Evolutionary conservation across 108 stramenopile species (phyloP), one percentile per base, ranked within the genome.

Genomic region (Fistulifera pelliculosa): DNA sequence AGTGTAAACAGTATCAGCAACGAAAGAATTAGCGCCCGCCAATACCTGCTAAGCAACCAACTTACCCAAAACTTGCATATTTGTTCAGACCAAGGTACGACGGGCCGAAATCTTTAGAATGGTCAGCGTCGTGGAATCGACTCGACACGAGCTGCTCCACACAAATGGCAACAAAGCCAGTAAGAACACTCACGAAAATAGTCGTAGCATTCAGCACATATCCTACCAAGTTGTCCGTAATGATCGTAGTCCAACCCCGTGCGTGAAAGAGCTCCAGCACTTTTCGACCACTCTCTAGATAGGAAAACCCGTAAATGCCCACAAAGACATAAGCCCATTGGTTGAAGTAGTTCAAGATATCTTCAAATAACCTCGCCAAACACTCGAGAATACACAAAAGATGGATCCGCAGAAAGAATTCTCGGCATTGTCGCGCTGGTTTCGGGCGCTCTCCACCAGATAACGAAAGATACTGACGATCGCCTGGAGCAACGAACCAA

Each of bases 271-370:
- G 68, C 44, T 80, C 68, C 10, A 81, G 62, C 17, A 81, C 90
- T 21, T 56, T 55, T 35, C 56, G 55, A 25, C 87, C 89, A 51
- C 80, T 71, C 21, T 82, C 76, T 54, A 76, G 52, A 54, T 82
- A 94, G 19, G 66, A 65, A 40, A 77, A 76, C 1, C 83, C 87
- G 58, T 94, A 85, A 3, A 94, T 56, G 15, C 85, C 93, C 38
- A 86, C 75, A 42, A 74, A 84, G 16, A 77, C 56, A 49, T 56
- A 65, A 11, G 83, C 83, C 84, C 88, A 85, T 41, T 80, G 79
- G 55, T 81, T 81, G 42, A 83, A 76, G 51, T 78, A 76, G 27
- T 78, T 77, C 21, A 87, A 68, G 14, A 81, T 62, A 45, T 71
- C 75, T 56, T 80, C 73, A 38, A 80, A 38, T 12, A 56, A 53